A percentile compares a stretch with the other conserved stretches of the same genome.
Evolutionary conservation across 2,329 filamentous ascomycete species (phyloP).

Genomic region (Botryosphaeria dothidea): DNA sequence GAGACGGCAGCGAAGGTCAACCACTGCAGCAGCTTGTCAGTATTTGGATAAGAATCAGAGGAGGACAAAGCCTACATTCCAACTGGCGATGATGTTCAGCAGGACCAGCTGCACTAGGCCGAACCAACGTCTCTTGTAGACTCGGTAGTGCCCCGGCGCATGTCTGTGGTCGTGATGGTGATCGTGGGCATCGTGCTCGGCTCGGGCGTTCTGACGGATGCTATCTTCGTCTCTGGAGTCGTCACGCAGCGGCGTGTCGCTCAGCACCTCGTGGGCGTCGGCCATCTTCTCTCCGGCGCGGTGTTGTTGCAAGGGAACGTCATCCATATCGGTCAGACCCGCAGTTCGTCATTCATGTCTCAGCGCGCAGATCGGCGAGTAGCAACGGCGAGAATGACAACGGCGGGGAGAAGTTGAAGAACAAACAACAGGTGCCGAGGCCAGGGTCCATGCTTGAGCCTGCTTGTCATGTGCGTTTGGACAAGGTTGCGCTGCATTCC

Average conservation of each 20-base stretch:
- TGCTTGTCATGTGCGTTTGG: not conserved
- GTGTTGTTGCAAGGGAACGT: not conserved
- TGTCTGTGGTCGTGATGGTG: not conserved
- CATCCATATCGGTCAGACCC: not conserved
- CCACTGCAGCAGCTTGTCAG: conserved; percentile 62
- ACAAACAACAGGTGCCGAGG: not conserved
- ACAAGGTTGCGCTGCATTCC: not conserved
- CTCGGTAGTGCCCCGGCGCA: conserved; percentile 35
- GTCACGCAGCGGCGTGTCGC: not conserved
- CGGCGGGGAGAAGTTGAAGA: not conserved
- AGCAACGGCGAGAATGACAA: not conserved
- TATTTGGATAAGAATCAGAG: not conserved
- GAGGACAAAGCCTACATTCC: conserved; percentile 71
- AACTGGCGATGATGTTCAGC: conserved; percentile 90
- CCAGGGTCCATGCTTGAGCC: not conserved
- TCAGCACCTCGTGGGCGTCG: not conserved
- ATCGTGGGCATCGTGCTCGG: not conserved
- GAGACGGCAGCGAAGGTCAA: conserved; percentile 87
- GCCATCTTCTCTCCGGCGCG: conserved; percentile 3
- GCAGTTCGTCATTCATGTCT: not conserved
- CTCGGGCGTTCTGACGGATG: not conserved
- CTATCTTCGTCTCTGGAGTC: not conserved
- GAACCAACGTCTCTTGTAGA: conserved; percentile 88
- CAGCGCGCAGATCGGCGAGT: not conserved
- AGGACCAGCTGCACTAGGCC: conserved; percentile 80